Percentiles rank a stretch among this genome's conserved stretches.
Evolutionary conservation across 176 grass and related monocot genomes (phyloP).

Genomic region (Hordeum marinum): DNA sequence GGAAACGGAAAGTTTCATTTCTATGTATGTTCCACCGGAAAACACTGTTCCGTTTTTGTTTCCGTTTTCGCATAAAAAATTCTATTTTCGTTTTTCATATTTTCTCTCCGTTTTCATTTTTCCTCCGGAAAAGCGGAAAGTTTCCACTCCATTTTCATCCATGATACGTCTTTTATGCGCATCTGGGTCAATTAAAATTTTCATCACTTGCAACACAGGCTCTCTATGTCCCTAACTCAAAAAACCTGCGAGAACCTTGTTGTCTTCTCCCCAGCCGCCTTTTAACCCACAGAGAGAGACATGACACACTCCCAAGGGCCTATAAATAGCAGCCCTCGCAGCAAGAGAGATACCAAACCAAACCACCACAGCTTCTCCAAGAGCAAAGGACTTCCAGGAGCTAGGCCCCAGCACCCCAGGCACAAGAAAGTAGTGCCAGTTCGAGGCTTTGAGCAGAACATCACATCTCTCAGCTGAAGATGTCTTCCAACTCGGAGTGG

Average conservation of each 20-base stretch:
- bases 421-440: too few species aligned
- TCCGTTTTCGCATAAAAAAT: too few species aligned
- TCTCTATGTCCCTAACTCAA: conserved; percentile 6
- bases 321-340: conserved; percentile 43
- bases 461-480: too few species aligned
- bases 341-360: conserved; percentile 13
- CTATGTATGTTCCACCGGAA: too few species aligned
- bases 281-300: conserved; percentile 9
- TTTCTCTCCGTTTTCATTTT: too few species aligned
- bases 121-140: too few species aligned
- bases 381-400: conserved; percentile 9
- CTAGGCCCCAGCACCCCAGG: too few species aligned
- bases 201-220: neutral
- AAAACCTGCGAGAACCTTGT: conserved; percentile 22
- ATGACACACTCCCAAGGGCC: neutral
- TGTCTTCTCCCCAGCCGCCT: conserved; percentile 12
- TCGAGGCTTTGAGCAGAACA: too few species aligned
- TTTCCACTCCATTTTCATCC: too few species aligned
- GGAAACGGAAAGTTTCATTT: too few species aligned
- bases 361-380: conserved; percentile 27
- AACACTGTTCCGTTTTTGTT: too few species aligned
- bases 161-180: neutral
- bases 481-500: conserved; percentile 28
- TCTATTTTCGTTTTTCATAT: too few species aligned
- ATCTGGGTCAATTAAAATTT: neutral